Base-by-base conservation (phyloP, 2,329 filamentous ascomycete genomes). In the Aspergillus piperis region DNA sequence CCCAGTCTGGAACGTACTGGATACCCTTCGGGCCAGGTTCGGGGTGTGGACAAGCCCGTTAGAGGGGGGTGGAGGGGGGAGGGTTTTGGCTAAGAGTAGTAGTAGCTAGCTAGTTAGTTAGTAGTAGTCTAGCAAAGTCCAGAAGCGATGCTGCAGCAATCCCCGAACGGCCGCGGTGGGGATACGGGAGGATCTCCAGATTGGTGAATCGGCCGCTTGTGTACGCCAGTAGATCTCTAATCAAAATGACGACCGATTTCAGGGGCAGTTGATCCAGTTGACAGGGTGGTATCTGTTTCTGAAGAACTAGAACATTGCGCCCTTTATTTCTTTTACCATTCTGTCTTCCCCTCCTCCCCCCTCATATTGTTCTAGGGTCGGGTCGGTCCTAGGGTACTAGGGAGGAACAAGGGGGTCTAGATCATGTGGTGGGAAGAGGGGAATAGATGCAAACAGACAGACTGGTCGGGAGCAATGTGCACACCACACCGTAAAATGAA, bases 151-250 rank as follows among this genome's bases (percentile, higher is more conserved):
- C 25, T 50, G 30, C 27, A 41, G 30, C 27, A 42, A 32, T 38
- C 13, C 15, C 51, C 48, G 57, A 36, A 15, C 25, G 41, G 49
- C 39, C 56, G 30, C 38, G 27, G 57, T 59, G 57, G 57, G 53
- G 57, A 54, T 39, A 42, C 52, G 53, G 53, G 39, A 47, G 41
- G 49, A 58, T 58, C 56, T 39, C 47, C 48, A 49, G 53, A 44
- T 55, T 30, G 39, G 53, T 44, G 53, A 55, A 44, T 44, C 39
- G 53, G 53, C 39, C 53, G 41, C 23, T 47, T 30, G 53, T 55
- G 39, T 55, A 55, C 53, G 17, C 32, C 39, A 55, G 53, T 47
- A 55, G 53, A 55, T 55, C 53, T 44, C 25, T 25, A 42, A 39
- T 55, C 38, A 32, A 55, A 32, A 47, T 44, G 41, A 44, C 32